Evolutionary conservation across 441 rosid species (phyloP).

Genomic region (Croton laevigatus): DNA sequence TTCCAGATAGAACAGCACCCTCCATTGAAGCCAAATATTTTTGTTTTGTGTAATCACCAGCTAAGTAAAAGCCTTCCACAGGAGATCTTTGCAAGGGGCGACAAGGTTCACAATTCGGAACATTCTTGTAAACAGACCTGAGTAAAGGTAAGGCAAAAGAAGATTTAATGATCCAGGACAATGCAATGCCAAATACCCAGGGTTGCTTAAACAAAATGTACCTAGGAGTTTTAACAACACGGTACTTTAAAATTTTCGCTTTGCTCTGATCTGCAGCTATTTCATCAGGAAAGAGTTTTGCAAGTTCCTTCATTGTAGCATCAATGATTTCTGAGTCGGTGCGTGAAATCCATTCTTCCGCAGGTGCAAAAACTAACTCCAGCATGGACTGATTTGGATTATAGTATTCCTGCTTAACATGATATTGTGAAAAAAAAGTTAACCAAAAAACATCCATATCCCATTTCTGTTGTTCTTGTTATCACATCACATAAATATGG

Average conservation of each 20-base stretch:
- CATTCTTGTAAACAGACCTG: conserved; percentile 92
- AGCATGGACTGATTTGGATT: conserved; percentile 85
- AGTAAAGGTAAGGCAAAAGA: conserved; percentile 16
- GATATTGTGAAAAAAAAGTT: conserved; percentile 4
- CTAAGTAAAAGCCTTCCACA: conserved; percentile 75
- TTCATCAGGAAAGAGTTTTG: conserved; percentile 88
- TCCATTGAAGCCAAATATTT: conserved; percentile 98
- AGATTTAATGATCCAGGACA: neutral
- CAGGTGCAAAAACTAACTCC: conserved; percentile 95
- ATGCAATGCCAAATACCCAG: neutral
- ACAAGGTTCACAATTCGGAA: conserved; percentile 87
- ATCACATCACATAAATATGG: too few relatives aligned
- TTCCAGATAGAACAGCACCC: conserved; percentile 95
- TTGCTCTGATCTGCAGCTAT: conserved; percentile 87
- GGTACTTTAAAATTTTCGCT: conserved; percentile 84
- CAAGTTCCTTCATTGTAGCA: conserved; percentile 92
- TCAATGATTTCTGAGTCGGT: conserved; percentile 77
- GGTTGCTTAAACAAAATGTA: conserved; percentile 13
- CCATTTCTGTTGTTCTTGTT: neutral
- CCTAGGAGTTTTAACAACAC: conserved; percentile 93
- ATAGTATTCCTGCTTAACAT: conserved; percentile 65
- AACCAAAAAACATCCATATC: neutral
- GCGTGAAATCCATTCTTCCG: conserved; percentile 87
- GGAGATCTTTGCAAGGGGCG: conserved; percentile 93
- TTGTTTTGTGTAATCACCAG: conserved; percentile 94